These are phyloP conservation scores for Penicillium pancosmium DNA, from an alignment of 495 filamentous ascomycete species.

Conservation along the genomic window DNA sequence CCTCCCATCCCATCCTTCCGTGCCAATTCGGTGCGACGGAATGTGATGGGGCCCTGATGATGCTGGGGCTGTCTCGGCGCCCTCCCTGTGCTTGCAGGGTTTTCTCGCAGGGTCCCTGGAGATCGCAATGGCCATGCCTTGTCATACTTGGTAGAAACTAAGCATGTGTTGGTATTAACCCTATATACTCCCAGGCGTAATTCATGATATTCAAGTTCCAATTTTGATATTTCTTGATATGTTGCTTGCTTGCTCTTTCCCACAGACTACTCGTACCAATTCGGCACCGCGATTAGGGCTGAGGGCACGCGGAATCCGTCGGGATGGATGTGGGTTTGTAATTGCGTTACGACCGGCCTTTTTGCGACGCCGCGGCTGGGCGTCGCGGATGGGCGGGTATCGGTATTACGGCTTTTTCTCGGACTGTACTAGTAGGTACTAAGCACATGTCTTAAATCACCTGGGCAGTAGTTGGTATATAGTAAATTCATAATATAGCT, in stretches of 20 bases:
- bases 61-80: neutral
- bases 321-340: constrained; percentile 31
- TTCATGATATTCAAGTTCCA: too few species aligned
- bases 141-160: neutral
- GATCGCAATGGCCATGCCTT: neutral
- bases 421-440: neutral
- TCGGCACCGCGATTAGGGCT: constrained; percentile 28
- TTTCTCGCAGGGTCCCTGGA: neutral
- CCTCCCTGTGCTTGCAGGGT: neutral
- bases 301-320: constrained; percentile 36
- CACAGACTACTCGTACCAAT: neutral
- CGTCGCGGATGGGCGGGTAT: constrained; percentile 17
- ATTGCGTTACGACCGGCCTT: constrained; percentile 21
- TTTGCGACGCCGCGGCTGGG: constrained; percentile 6
- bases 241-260: too few species aligned
- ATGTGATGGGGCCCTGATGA: constrained; percentile 5
- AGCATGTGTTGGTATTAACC: neutral
- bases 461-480: neutral
- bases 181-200: neutral
- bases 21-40: constrained; percentile 11
- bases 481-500: neutral
- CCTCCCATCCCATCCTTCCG: neutral
- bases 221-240: too few species aligned
- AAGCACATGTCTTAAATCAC: neutral
- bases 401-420: constrained; percentile 11